Evolutionary conservation across 371 early-diverging fungal species (phyloP).

Genomic region (Enteropsectra breve): DNA sequence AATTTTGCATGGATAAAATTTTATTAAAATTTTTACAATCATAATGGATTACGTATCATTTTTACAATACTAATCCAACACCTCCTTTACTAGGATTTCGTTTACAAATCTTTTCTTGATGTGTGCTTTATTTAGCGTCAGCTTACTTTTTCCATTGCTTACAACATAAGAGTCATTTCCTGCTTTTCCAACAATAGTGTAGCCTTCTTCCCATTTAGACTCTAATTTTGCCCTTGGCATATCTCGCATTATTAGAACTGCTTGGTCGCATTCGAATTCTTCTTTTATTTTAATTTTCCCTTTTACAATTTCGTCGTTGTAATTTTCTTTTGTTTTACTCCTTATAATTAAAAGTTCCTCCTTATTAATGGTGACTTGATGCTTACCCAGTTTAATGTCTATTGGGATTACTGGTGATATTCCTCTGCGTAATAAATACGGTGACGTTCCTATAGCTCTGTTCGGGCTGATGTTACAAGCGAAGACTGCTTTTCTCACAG

Average conservation of each 20-base stretch:
- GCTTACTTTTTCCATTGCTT: no score
- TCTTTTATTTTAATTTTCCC: not conserved
- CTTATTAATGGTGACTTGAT: not conserved
- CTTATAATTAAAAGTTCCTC: not conserved
- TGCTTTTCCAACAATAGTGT: no score
- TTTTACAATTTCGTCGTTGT: not conserved
- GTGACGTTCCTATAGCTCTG: not conserved
- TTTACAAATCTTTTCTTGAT: no score
- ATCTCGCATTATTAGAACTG: not conserved
- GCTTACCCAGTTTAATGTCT: not conserved
- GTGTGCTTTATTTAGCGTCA: no score
- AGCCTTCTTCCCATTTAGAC: not conserved
- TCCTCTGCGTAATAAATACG: not conserved
- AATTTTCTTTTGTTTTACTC: not conserved
- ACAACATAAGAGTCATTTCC: no score
- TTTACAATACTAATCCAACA: no score
- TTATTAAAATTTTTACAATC: no score
- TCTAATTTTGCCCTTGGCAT: not conserved
- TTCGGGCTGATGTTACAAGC: not conserved
- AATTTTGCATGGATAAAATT: no score
- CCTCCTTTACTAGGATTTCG: no score
- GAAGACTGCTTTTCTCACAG: not conserved
- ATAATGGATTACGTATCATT: no score
- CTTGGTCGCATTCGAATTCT: not conserved
- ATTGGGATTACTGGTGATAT: not conserved